phyloP scores from a whole-genome alignment of 371 early-diverging fungal species.

The Zychaea mexicana region DNA sequence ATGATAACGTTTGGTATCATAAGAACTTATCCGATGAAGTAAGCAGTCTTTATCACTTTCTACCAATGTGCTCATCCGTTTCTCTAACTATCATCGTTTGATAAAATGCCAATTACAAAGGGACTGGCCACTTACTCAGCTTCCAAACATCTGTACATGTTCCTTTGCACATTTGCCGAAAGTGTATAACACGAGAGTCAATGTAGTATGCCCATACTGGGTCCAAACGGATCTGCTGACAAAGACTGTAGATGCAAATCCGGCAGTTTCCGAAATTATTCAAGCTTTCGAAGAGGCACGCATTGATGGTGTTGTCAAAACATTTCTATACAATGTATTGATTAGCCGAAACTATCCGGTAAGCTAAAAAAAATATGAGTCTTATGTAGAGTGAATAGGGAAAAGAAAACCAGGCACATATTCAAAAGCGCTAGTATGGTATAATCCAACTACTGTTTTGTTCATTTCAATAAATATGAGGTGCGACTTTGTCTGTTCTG shows the following conservation, averaged over 20 bases:
- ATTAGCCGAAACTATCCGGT: neutral
- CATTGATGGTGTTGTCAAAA: neutral
- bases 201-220: slow-evolving; percentile 10
- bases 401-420: no score
- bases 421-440: no score
- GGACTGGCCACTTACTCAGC: slow-evolving; percentile 6
- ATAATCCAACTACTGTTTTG: no score
- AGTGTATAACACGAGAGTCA: slow-evolving; percentile 22
- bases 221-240: neutral
- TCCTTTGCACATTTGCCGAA: slow-evolving; percentile 14
- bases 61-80: no score
- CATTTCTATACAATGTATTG: neutral
- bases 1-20: no score
- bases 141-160: slow-evolving; percentile 28
- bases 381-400: neutral
- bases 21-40: no score
- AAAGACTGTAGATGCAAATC: no score
- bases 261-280: no score
- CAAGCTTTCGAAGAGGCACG: no score
- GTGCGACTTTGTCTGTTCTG: neutral
- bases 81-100: no score
- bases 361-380: neutral
- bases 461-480: neutral
- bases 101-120: no score
- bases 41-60: no score